A percentile compares a stretch with the other conserved stretches of the same genome.
Evolutionary conservation across 345 rosid genomes (phyloP).

Genomic region (Euphorbia lathyris): DNA sequence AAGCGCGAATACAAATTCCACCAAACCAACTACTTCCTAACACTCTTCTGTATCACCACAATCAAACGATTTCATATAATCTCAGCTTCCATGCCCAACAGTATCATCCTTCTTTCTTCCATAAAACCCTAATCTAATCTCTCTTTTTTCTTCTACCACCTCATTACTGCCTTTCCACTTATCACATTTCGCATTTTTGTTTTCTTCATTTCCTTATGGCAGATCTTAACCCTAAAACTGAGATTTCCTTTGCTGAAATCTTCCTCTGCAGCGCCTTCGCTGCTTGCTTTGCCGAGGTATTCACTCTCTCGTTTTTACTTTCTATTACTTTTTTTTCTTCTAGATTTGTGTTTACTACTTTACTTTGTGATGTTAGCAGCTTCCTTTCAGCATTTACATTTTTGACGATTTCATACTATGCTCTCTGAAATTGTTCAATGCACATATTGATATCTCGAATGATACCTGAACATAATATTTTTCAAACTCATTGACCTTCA

Average conservation of each 20-base stretch:
- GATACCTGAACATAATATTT: not conserved
- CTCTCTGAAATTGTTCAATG: not conserved
- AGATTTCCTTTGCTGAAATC: slow-evolving; percentile 76
- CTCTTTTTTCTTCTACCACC: not conserved
- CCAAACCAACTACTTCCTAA: not conserved
- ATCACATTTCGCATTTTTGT: not conserved
- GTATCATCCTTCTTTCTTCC: not conserved
- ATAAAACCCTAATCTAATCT: not conserved
- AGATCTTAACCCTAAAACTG: slow-evolving; percentile 55
- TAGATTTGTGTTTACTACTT: no score
- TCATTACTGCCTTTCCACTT: not conserved
- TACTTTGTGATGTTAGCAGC: not conserved
- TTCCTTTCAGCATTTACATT: not conserved
- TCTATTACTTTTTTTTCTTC: not conserved
- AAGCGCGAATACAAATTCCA: not conserved
- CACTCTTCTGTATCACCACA: not conserved
- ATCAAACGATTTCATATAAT: not conserved
- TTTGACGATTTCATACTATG: slow-evolving; percentile 1
- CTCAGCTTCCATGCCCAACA: not conserved
- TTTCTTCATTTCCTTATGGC: slow-evolving; percentile 31
- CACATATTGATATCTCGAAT: not conserved
- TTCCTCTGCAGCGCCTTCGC: slow-evolving; percentile 95
- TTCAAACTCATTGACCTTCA: not conserved
- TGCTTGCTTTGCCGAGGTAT: slow-evolving; percentile 98
- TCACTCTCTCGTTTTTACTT: not conserved